Percentiles rank a stretch among this genome's conserved stretches.
phyloP scores from a whole-genome alignment of 177 flowering plant genomes.

The Viscum album region DNA sequence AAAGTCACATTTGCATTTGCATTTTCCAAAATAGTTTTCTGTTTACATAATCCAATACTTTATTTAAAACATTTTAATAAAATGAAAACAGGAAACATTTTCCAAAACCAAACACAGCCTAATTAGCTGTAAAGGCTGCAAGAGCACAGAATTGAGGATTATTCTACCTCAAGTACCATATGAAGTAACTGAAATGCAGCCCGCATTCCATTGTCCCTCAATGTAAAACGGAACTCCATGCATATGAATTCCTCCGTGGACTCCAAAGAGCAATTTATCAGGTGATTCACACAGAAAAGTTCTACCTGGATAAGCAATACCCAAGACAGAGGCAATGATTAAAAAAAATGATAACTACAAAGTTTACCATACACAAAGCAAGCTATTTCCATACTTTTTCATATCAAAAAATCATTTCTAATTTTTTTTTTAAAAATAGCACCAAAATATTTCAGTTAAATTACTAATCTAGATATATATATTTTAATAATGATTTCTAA shows the following conservation, averaged over 20 bases:
- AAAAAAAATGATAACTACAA: background rate
- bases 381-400: too few species aligned
- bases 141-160: constrained; percentile 1
- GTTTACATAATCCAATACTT: too few species aligned
- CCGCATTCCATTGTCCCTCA: constrained; percentile 93
- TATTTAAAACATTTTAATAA: too few species aligned
- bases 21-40: too few species aligned
- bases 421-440: too few species aligned
- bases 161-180: constrained; percentile 96
- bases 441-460: too few species aligned
- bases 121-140: background rate
- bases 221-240: constrained; percentile 94
- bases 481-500: too few species aligned
- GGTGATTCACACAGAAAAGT: constrained; percentile 94
- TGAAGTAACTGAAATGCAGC: constrained; percentile 98
- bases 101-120: too few species aligned
- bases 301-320: constrained; percentile 58
- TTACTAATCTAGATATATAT: too few species aligned
- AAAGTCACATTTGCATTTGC: too few species aligned
- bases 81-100: too few species aligned
- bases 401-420: too few species aligned
- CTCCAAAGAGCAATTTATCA: constrained; percentile 94
- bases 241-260: constrained; percentile 91
- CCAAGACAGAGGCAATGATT: background rate
- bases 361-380: background rate